phyloP scores from a whole-genome alignment of 2,329 filamentous ascomycete species.

The Penicillium occitanis region DNA sequence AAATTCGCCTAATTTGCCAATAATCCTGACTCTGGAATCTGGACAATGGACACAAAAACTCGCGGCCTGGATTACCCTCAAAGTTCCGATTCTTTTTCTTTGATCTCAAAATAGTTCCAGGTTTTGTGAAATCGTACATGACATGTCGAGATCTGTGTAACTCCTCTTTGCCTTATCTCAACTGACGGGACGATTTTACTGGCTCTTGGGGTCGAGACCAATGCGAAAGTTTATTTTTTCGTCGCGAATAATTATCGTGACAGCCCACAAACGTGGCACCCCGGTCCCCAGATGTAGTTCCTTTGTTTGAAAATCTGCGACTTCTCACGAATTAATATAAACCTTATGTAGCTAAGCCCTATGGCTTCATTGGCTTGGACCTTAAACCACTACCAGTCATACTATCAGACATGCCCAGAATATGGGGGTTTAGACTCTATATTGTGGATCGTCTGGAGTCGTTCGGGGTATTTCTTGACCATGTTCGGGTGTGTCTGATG shows the following conservation, averaged over 20 bases:
- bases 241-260: slow-evolving; percentile 14
- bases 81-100: slow-evolving; percentile 2
- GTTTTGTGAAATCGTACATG: background rate
- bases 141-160: background rate
- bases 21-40: background rate
- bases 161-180: background rate
- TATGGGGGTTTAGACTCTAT: background rate
- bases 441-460: background rate
- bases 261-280: slow-evolving; percentile 6
- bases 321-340: background rate
- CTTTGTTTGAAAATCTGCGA: background rate
- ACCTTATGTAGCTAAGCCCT: background rate
- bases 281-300: background rate
- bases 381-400: background rate
- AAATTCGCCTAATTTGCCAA: background rate
- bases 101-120: background rate
- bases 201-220: background rate
- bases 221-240: background rate
- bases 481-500: background rate
- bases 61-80: background rate
- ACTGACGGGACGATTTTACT: background rate
- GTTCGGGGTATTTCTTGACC: background rate
- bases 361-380: background rate
- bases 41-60: background rate
- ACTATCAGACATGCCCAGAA: background rate